Conservation (phyloP, 768 basidiomycete species). For the Polyporus arcularius region DNA sequence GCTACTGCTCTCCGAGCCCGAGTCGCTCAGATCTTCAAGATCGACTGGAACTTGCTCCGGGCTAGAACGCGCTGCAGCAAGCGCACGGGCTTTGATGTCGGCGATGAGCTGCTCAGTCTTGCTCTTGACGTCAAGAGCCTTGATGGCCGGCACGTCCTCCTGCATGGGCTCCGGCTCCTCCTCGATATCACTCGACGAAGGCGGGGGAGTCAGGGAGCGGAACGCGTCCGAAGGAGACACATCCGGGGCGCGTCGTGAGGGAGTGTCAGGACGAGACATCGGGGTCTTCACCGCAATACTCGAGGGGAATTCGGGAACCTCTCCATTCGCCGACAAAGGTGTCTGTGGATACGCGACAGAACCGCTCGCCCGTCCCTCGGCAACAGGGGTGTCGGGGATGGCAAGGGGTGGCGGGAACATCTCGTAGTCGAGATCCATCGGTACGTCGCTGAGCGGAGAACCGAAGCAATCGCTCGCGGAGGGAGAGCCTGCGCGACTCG, state of each 20-base stretch:
- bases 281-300: background rate
- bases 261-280: background rate
- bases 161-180: slow-evolving; percentile 20
- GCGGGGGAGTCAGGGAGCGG: slow-evolving; percentile 30
- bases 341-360: slow-evolving; percentile 9
- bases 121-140: slow-evolving; percentile 31
- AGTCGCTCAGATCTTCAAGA: slow-evolving; percentile 47
- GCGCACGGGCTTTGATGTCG: slow-evolving; percentile 59
- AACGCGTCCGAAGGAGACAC: slow-evolving; percentile 8
- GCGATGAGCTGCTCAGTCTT: slow-evolving; percentile 64
- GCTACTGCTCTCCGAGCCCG: slow-evolving; percentile 27
- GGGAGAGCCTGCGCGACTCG: slow-evolving; percentile 6
- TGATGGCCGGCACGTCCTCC: slow-evolving; percentile 31
- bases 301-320: slow-evolving; percentile 2
- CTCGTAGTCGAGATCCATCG: slow-evolving; percentile 24
- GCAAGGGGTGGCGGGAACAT: background rate
- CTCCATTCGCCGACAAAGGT: slow-evolving; percentile 30
- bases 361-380: background rate
- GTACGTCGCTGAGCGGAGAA: slow-evolving; percentile 1
- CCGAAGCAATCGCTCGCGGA: background rate
- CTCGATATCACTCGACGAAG: slow-evolving; percentile 15
- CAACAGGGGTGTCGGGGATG: background rate
- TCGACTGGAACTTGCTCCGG: slow-evolving; percentile 37
- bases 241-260: background rate
- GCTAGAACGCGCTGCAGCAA: slow-evolving; percentile 46